Evolutionary conservation across 805 yeast species (phyloP).

Genomic region (Torulaspora quercuum): DNA sequence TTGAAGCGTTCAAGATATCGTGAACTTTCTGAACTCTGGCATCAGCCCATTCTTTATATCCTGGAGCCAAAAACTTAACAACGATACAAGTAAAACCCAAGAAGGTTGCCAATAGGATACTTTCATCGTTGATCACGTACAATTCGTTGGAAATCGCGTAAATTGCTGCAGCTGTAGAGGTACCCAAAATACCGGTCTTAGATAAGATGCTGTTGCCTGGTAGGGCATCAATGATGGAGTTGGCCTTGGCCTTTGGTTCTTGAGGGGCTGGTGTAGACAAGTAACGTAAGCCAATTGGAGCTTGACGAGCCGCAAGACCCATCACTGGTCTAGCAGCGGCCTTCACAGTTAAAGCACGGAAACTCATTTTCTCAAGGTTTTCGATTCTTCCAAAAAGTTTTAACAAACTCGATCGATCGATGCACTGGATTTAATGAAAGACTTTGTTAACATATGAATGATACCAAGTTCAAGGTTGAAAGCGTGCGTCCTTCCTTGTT

Average conservation of each 20-base stretch:
- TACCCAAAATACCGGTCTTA: constrained; percentile 93
- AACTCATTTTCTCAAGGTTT: constrained; percentile 28
- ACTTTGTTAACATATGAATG: too few species aligned
- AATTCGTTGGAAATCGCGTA: constrained; percentile 93
- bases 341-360: constrained; percentile 31
- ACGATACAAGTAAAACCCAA: constrained; percentile 67
- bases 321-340: constrained; percentile 27
- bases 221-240: constrained; percentile 81
- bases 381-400: background rate
- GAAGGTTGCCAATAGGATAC: constrained; percentile 79
- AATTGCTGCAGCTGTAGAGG: constrained; percentile 89
- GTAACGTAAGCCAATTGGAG: constrained; percentile 53
- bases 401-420: background rate
- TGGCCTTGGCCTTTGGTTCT: constrained; percentile 90
- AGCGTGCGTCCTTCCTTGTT: too few species aligned
- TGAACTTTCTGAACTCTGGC: constrained; percentile 78
- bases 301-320: constrained; percentile 25
- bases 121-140: constrained; percentile 90
- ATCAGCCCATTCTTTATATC: constrained; percentile 91
- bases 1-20: constrained; percentile 78
- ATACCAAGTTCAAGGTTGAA: too few species aligned
- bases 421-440: background rate
- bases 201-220: constrained; percentile 88
- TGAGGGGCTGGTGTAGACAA: constrained; percentile 48
- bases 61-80: constrained; percentile 89